phyloP scores from a whole-genome alignment of 2,329 filamentous ascomycete species.

The Hypoxylon sp. region DNA sequence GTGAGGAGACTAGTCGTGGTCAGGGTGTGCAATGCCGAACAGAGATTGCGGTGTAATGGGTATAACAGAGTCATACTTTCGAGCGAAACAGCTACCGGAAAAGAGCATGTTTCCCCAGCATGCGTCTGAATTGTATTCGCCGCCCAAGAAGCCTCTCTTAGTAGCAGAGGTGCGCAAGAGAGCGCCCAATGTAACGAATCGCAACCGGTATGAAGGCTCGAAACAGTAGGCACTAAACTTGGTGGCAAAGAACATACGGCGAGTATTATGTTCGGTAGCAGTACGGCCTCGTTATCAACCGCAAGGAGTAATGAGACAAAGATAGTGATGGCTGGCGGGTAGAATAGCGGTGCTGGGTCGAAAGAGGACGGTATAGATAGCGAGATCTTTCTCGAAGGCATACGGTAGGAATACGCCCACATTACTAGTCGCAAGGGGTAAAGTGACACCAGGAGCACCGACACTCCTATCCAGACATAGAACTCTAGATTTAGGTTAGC shows the following conservation, averaged over 20 bases:
- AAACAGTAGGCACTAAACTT: constrained; percentile 75
- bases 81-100: constrained; percentile 57
- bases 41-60: constrained; percentile 84
- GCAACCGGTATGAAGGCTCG: constrained; percentile 67
- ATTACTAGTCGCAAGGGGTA: constrained; percentile 72
- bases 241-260: constrained; percentile 82
- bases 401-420: constrained; percentile 61
- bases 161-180: constrained; percentile 76
- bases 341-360: constrained; percentile 91
- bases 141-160: constrained; percentile 58
- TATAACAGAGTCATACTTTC: constrained; percentile 78
- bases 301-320: constrained; percentile 82
- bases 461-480: constrained; percentile 51
- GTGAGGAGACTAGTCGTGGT: constrained; percentile 90
- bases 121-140: constrained; percentile 47
- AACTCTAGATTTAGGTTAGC: constrained; percentile 58
- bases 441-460: constrained; percentile 59
- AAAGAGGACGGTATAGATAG: constrained; percentile 78
- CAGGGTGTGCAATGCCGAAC: constrained; percentile 80
- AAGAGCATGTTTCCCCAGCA: constrained; percentile 35
- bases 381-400: constrained; percentile 56
- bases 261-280: constrained; percentile 86
- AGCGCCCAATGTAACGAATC: constrained; percentile 84
- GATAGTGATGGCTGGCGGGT: constrained; percentile 82
- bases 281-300: constrained; percentile 67